Conservation (phyloP, 768 basidiomycete species). For the Amanita pallidorosea region DNA sequence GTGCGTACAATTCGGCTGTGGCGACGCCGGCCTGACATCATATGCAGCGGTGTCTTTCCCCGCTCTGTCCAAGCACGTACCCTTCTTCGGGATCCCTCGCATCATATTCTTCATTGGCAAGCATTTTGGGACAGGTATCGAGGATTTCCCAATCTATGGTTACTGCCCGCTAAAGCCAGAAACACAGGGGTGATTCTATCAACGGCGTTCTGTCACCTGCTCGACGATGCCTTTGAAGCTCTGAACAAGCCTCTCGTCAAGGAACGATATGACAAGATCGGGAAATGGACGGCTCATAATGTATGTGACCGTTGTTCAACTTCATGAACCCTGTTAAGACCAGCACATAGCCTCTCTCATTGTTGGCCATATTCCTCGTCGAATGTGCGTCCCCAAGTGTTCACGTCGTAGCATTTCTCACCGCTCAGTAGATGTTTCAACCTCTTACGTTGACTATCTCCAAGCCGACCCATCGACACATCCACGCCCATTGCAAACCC, state of each 20-base stretch:
- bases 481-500: slow-evolving; percentile 24
- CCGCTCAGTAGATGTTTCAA: slow-evolving; percentile 48
- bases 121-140: slow-evolving; percentile 68
- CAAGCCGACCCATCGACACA: slow-evolving; percentile 48
- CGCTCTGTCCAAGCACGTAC: slow-evolving; percentile 42
- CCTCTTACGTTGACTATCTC: slow-evolving; percentile 62
- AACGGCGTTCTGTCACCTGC: slow-evolving; percentile 73
- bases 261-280: slow-evolving; percentile 33
- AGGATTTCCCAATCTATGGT: not conserved
- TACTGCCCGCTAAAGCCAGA: not conserved
- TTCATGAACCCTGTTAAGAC: not conserved
- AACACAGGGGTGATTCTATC: slow-evolving; percentile 64
- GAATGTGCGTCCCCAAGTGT: slow-evolving; percentile 47
- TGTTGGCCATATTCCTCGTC: slow-evolving; percentile 64
- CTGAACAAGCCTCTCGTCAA: slow-evolving; percentile 38
- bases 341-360: slow-evolving; percentile 40
- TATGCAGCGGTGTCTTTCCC: slow-evolving; percentile 63
- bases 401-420: not conserved
- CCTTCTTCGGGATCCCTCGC: slow-evolving; percentile 49
- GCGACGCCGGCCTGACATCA: not conserved
- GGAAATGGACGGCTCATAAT: slow-evolving; percentile 60
- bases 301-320: slow-evolving; percentile 30
- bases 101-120: slow-evolving; percentile 78
- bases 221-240: slow-evolving; percentile 65
- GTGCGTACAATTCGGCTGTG: slow-evolving; percentile 21